Conservation (phyloP, 2,329 filamentous ascomycete species). For the Alternaria sp. region DNA sequence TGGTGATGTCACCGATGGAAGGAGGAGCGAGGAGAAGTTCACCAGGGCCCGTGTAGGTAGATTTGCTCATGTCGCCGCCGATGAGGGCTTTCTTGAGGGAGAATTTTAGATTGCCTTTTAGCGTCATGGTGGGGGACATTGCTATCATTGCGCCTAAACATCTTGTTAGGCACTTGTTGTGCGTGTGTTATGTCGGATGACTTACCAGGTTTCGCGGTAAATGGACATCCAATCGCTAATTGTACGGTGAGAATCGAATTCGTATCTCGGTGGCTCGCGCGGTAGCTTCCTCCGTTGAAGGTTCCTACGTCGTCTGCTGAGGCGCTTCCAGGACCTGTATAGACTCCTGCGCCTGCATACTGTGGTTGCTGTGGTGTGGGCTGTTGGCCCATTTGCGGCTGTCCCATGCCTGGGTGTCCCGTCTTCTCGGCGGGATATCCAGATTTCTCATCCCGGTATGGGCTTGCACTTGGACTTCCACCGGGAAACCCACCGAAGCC, state of each 20-base stretch:
- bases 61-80: conserved; percentile 79
- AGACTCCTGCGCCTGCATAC: conserved; percentile 31
- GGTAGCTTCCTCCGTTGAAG: conserved; percentile 94
- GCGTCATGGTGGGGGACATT: conserved; percentile 87
- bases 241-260: conserved; percentile 92
- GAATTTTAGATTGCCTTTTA: conserved; percentile 85
- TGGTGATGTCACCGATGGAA: conserved; percentile 84
- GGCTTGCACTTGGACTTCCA: conserved; percentile 41
- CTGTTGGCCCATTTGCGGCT: conserved; percentile 39
- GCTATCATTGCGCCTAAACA: conserved; percentile 82
- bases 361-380: conserved; percentile 45
- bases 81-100: conserved; percentile 89
- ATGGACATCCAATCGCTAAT: conserved; percentile 85
- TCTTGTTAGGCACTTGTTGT: background rate
- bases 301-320: conserved; percentile 86
- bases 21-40: conserved; percentile 85
- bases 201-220: conserved; percentile 78
- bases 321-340: conserved; percentile 47
- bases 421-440: conserved; percentile 8
- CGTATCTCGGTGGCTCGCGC: conserved; percentile 89
- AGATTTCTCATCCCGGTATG: conserved; percentile 22
- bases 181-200: background rate
- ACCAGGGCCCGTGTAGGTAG: conserved; percentile 86
- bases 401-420: conserved; percentile 46
- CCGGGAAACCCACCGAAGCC: conserved; percentile 36